Evolutionary conservation across 1,284 basidiomycete species (phyloP).

Genomic region (Pseudozyma sp.): DNA sequence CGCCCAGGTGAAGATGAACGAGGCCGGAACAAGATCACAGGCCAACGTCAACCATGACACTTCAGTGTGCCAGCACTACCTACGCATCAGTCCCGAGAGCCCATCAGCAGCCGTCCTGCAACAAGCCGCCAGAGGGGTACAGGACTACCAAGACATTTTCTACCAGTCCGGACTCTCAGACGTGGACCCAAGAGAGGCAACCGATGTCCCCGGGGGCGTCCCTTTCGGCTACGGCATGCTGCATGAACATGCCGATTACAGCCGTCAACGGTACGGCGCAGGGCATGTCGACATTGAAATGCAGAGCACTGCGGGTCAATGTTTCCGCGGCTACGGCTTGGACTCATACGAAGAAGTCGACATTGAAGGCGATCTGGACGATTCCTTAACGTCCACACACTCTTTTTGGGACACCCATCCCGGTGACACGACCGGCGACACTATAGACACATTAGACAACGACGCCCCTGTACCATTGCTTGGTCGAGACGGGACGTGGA

Average conservation of each 20-base stretch:
- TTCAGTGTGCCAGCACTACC: too few species aligned
- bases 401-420: conserved; percentile 22
- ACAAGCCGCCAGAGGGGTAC: too few species aligned
- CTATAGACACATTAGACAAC: conserved; percentile 12
- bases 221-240: conserved; percentile 4
- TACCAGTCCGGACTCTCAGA: too few species aligned
- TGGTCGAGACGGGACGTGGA: conserved; percentile 20
- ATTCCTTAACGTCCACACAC: conserved; percentile 10
- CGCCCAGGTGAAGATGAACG: too few species aligned
- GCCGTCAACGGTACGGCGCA: too few species aligned
- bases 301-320: not conserved
- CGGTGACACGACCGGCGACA: conserved; percentile 19
- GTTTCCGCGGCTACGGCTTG: not conserved
- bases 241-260: not conserved
- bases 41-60: too few species aligned
- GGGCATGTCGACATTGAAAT: not conserved
- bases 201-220: not conserved
- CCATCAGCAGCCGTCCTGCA: too few species aligned
- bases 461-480: conserved; percentile 27
- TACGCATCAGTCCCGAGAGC: too few species aligned
- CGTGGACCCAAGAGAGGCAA: not conserved
- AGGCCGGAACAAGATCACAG: too few species aligned
- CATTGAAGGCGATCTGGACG: conserved; percentile 35
- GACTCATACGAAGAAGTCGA: conserved; percentile 39
- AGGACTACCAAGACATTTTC: too few species aligned